phyloP scores from a whole-genome alignment of 1,284 basidiomycete species.

The Omphalotus olearius region DNA sequence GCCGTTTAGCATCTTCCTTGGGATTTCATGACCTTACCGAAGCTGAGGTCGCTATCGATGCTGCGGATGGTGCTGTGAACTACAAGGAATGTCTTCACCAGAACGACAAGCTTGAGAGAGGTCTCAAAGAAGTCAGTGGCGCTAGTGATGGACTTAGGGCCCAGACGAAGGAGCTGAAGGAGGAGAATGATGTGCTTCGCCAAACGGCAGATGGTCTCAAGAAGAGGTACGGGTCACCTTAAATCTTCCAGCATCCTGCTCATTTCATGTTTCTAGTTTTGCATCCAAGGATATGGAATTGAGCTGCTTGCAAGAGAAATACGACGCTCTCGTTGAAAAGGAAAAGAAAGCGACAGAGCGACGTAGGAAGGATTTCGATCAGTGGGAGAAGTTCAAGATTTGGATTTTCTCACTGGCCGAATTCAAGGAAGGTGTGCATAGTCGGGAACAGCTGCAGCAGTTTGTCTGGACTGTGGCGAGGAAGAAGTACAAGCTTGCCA shows the following conservation, averaged over 20 bases:
- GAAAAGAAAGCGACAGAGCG: slow-evolving; percentile 37
- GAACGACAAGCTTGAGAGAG: slow-evolving; percentile 26
- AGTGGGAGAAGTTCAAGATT: slow-evolving; percentile 41
- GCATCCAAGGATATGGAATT: slow-evolving; percentile 25
- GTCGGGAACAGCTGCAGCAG: slow-evolving; percentile 18
- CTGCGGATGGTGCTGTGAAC: slow-evolving; percentile 16
- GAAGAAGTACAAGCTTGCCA: slow-evolving; percentile 1
- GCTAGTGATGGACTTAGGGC: slow-evolving; percentile 18
- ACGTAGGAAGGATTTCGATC: slow-evolving; percentile 45
- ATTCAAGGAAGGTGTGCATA: slow-evolving; percentile 12
- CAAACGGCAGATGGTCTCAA: neutral
- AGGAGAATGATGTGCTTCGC: slow-evolving; percentile 5
- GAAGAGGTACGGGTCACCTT: slow-evolving; percentile 4
- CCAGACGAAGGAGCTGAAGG: slow-evolving; percentile 17
- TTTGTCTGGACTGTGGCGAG: slow-evolving; percentile 1
- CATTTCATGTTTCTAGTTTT: neutral
- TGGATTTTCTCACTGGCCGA: slow-evolving; percentile 35
- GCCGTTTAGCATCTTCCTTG: slow-evolving; percentile 30
- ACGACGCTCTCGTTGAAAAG: slow-evolving; percentile 35
- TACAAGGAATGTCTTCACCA: slow-evolving; percentile 33
- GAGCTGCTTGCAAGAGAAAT: slow-evolving; percentile 32
- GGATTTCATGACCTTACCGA: slow-evolving; percentile 34
- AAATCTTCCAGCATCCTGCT: neutral
- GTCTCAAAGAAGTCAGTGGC: slow-evolving; percentile 19
- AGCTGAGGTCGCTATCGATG: slow-evolving; percentile 31